Base-by-base conservation (phyloP, 352 stramenopile genomes). In the Thraustotheca clavata region DNA sequence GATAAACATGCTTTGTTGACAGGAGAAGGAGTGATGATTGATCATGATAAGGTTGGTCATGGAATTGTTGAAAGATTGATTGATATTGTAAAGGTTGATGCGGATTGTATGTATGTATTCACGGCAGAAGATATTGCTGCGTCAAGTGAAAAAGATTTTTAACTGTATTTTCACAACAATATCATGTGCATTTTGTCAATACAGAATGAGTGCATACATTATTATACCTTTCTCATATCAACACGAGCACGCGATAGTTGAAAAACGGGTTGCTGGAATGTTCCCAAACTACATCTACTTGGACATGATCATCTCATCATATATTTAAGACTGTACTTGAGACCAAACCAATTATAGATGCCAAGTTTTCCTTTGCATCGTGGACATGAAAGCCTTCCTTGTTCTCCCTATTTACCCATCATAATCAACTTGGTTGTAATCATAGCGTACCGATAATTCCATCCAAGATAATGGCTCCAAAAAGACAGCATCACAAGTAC, bases 391-490 rank as follows among this genome's bases (percentile, higher is more conserved):
- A 91, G 41, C 41, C 89, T 91, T 29, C 82, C 82, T 26, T 83
- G 67, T 29, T 79, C 80, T 34, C 52, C 67, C 26, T 65, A 60
- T 16, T 69, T n/a, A n/a, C n/a, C n/a, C n/a, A n/a, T n/a, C n/a
- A n/a, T n/a, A n/a, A n/a, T n/a, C n/a, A n/a, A n/a, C n/a, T n/a
- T n/a, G n/a, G n/a, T n/a, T n/a, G n/a, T n/a, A n/a, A n/a, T n/a
- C n/a, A 14, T 14, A 3, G 11, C 29, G 20, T 61, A 61, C 52
- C 22, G 6, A 11, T 14, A 54, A 11, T 9, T 49, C 26, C 82
- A 91, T 91, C 82, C 82, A 91, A 39, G 75, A 39, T 70, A 91
- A 77, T 0, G 80, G 80, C 62, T 91, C 82, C 2, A 89, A 43
- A 40, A 76, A 87, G 12, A 87, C 69, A 0, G 70, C 62, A 5